Conservation (phyloP, 768 basidiomycete genomes). For the Saitozyma podzolica region DNA sequence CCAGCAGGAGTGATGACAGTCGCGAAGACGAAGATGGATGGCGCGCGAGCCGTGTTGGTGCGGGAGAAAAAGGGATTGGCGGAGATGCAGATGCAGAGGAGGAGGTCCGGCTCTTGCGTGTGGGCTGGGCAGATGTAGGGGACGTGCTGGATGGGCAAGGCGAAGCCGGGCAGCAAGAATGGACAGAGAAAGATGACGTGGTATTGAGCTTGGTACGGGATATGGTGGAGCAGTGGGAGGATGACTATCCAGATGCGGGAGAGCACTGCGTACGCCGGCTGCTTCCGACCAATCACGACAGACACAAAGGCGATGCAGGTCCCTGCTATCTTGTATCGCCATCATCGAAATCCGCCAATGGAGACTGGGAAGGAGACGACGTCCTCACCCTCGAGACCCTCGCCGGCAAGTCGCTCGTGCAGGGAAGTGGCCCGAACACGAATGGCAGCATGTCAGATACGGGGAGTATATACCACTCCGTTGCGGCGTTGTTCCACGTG, state of each 20-base stretch:
- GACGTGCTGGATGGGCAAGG: constrained; percentile 30
- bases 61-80: background rate
- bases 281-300: background rate
- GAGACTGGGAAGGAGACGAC: background rate
- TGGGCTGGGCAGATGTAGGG: constrained; percentile 43
- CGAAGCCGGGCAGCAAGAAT: constrained; percentile 14
- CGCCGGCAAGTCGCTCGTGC: constrained; percentile 2
- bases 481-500: constrained; percentile 26
- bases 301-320: background rate
- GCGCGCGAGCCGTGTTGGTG: constrained; percentile 8
- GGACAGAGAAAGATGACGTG: constrained; percentile 27
- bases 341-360: background rate
- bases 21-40: constrained; percentile 14
- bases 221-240: constrained; percentile 37
- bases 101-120: constrained; percentile 29
- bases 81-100: constrained; percentile 3
- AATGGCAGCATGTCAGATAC: background rate
- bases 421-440: background rate
- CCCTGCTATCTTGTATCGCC: background rate
- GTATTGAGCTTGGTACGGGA: constrained; percentile 22
- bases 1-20: constrained; percentile 18
- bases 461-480: constrained; percentile 25
- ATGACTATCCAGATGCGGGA: constrained; percentile 2
- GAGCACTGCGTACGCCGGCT: constrained; percentile 21
- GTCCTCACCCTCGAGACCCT: background rate